Evolutionary conservation across 1,284 basidiomycete genomes (phyloP).

Genomic region (Fomitopsis betulina): DNA sequence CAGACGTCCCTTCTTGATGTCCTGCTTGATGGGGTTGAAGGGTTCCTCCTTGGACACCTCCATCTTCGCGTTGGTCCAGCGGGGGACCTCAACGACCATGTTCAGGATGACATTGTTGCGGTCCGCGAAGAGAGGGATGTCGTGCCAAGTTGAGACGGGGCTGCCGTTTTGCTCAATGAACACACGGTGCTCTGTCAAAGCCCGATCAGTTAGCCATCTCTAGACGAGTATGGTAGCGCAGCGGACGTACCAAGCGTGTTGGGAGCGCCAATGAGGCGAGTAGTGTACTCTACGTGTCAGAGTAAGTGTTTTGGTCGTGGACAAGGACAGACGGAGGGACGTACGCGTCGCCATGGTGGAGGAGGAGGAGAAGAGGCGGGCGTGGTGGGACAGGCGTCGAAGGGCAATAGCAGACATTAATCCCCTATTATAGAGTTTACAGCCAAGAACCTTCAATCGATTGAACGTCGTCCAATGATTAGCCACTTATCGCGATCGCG

Average conservation of each 20-base stretch:
- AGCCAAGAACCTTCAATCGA: conserved; percentile 2
- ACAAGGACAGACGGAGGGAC: conserved; percentile 25
- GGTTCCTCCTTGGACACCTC: conserved; percentile 97
- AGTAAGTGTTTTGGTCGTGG: conserved; percentile 15
- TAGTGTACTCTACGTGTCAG: conserved; percentile 52
- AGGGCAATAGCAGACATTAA: conserved; percentile 28
- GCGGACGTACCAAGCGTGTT: conserved; percentile 82
- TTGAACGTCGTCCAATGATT: neutral
- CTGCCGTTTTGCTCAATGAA: conserved; percentile 88
- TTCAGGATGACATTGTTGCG: conserved; percentile 91
- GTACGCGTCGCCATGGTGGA: conserved; percentile 55
- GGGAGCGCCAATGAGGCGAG: conserved; percentile 81
- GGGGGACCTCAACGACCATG: conserved; percentile 98
- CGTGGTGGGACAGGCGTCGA: conserved; percentile 53
- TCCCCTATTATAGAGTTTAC: conserved; percentile 14
- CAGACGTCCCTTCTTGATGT: conserved; percentile 93
- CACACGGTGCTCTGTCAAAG: conserved; percentile 80
- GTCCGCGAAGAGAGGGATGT: conserved; percentile 95
- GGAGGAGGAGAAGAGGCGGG: conserved; percentile 48
- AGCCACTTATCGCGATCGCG: neutral
- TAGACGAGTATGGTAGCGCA: neutral
- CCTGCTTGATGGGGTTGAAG: conserved; percentile 99
- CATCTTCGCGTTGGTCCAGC: conserved; percentile 99
- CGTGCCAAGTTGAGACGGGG: conserved; percentile 91
- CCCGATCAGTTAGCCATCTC: conserved; percentile 4